A percentile compares a stretch with the other conserved stretches of the same genome.
These are phyloP conservation scores for Gynandropsis gynandra DNA, from an alignment of 345 rosid genomes.

Conservation along the genomic window DNA sequence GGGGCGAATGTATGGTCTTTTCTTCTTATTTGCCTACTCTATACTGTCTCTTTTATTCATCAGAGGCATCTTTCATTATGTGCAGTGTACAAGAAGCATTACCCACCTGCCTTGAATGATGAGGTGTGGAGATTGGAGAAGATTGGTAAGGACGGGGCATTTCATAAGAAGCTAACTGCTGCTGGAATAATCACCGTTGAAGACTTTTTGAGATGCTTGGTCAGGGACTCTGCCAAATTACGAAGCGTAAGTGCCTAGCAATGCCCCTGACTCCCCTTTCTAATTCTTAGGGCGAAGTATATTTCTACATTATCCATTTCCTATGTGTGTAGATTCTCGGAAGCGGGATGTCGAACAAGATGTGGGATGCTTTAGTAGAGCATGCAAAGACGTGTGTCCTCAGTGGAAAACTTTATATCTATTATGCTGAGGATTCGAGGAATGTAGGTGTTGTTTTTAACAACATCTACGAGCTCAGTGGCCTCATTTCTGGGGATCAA, in stretches of 20 bases:
- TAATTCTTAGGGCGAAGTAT: no score
- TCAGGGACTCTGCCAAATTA: conserved; percentile 62
- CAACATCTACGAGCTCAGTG: conserved; percentile 73
- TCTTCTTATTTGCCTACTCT: background rate
- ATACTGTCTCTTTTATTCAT: conserved; percentile 10
- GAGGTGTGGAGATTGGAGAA: conserved; percentile 99
- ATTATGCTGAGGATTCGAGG: conserved; percentile 76
- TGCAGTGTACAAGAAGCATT: conserved; percentile 97
- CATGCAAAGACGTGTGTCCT: conserved; percentile 96
- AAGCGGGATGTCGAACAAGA: conserved; percentile 98
- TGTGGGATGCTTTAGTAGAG: conserved; percentile 97
- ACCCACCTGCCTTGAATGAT: conserved; percentile 80
- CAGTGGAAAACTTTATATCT: conserved; percentile 72
- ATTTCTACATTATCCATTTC: conserved; percentile 8
- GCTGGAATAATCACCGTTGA: conserved; percentile 52
- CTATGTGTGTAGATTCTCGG: conserved; percentile 68
- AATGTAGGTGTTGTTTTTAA: conserved; percentile 77
- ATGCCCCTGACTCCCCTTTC: no score
- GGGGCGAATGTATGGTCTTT: conserved; percentile 78
- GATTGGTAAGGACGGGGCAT: conserved; percentile 97
- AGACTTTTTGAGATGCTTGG: conserved; percentile 70
- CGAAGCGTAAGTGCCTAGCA: conserved; percentile 57
- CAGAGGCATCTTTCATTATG: conserved; percentile 11
- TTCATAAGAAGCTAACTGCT: conserved; percentile 71
- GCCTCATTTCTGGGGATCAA: conserved; percentile 83